phyloP scores from a whole-genome alignment of 495 filamentous ascomycete species.

The Lasiosphaeriaceae sp. region DNA sequence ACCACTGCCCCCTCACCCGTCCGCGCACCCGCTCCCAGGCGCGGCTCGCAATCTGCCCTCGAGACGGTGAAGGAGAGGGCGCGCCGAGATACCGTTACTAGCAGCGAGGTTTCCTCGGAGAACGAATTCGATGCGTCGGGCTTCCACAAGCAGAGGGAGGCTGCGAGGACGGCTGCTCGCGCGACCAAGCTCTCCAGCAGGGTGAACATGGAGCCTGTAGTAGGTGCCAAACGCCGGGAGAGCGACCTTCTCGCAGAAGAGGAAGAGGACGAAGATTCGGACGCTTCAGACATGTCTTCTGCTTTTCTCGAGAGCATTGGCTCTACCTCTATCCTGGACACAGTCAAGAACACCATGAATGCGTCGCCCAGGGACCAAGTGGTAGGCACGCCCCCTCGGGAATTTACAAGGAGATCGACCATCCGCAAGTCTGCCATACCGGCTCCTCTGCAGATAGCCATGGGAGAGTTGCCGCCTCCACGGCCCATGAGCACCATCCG shows the following conservation, averaged over 20 bases:
- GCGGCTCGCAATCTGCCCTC: slow-evolving; percentile 73
- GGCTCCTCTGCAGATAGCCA: slow-evolving; percentile 53
- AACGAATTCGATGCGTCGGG: slow-evolving; percentile 72
- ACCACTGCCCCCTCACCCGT: slow-evolving; percentile 31
- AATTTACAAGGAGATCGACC: slow-evolving; percentile 48
- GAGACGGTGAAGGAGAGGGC: slow-evolving; percentile 71
- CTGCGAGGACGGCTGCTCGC: slow-evolving; percentile 31
- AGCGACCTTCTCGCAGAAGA: slow-evolving; percentile 56
- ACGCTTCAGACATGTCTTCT: slow-evolving; percentile 51
- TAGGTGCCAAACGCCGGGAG: slow-evolving; percentile 40
- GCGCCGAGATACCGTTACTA: slow-evolving; percentile 81
- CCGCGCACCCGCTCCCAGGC: slow-evolving; percentile 35
- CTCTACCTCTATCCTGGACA: slow-evolving; percentile 50
- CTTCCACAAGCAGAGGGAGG: slow-evolving; percentile 57
- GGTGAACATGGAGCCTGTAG: slow-evolving; percentile 33
- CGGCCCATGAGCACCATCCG: slow-evolving; percentile 79
- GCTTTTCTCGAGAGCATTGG: slow-evolving; percentile 53
- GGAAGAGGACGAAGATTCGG: slow-evolving; percentile 56
- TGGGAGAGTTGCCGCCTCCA: slow-evolving; percentile 80
- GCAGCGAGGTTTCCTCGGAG: slow-evolving; percentile 88
- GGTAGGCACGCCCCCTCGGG: slow-evolving; percentile 51
- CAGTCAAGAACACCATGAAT: slow-evolving; percentile 45
- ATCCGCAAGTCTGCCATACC: slow-evolving; percentile 41
- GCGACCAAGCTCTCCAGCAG: slow-evolving; percentile 43
- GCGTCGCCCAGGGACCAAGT: slow-evolving; percentile 46